Evolutionary conservation across 1,284 basidiomycete species (phyloP).

Genomic region (Kwoniella shivajii): DNA sequence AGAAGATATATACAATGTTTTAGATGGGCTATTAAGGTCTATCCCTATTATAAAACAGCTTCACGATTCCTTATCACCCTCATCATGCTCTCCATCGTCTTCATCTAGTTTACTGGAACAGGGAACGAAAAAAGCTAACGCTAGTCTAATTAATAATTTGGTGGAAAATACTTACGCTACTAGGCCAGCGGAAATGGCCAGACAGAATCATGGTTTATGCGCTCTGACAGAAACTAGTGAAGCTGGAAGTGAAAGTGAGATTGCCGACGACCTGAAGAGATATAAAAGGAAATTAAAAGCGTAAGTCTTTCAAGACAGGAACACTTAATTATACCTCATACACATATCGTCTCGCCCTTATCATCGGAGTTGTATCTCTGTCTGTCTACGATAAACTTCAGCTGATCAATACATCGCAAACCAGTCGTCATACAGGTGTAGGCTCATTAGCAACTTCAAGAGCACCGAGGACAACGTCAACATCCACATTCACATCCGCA

Average conservation of each 20-base stretch:
- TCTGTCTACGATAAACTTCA: too few relatives aligned
- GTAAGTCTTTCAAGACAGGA: conserved; percentile 6
- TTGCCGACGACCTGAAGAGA: neutral
- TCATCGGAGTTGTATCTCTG: too few relatives aligned
- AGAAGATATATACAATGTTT: conserved; percentile 23
- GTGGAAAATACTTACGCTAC: conserved; percentile 28
- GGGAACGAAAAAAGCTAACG: neutral
- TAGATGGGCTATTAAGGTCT: conserved; percentile 31
- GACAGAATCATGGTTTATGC: conserved; percentile 22
- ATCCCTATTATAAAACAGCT: conserved; percentile 31
- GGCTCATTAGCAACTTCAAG: conserved; percentile 19
- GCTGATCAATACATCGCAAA: neutral
- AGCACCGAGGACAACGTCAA: conserved; percentile 20
- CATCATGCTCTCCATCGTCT: too few relatives aligned
- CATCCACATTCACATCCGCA: too few relatives aligned
- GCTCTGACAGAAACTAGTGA: conserved; percentile 33
- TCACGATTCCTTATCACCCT: conserved; percentile 15
- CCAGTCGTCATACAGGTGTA: conserved; percentile 15
- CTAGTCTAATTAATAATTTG: neutral
- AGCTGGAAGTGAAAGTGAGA: conserved; percentile 13
- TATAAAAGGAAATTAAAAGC: conserved; percentile 1
- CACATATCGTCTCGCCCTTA: conserved; percentile 16
- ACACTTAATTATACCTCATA: neutral
- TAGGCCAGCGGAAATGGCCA: conserved; percentile 27
- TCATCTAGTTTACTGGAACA: too few relatives aligned